Percentiles rank a stretch among this genome's conserved stretches.
phyloP scores from a whole-genome alignment of 1,284 basidiomycete genomes.

The Ustilago hordei region DNA sequence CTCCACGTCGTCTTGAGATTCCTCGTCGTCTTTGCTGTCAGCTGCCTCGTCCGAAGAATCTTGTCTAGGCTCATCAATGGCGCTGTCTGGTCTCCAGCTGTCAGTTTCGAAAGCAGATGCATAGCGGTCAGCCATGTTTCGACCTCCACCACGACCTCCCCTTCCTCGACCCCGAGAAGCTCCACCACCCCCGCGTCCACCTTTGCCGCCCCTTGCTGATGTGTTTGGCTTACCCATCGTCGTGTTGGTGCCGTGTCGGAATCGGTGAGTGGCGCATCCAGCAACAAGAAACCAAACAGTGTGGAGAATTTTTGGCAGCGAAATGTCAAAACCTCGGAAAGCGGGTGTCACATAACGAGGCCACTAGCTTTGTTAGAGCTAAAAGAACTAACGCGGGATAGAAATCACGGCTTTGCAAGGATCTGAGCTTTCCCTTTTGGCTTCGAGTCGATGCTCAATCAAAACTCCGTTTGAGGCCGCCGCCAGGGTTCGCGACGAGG shows the following conservation, averaged over 20 bases:
- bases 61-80: conserved; percentile 38
- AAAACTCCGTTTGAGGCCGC: conserved; percentile 41
- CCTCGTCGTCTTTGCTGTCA: conserved; percentile 12
- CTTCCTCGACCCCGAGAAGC: conserved; percentile 38
- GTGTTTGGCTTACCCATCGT: conserved; percentile 34
- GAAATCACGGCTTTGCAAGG: conserved; percentile 31
- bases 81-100: conserved; percentile 54
- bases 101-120: conserved; percentile 41
- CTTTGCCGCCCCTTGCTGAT: conserved; percentile 38
- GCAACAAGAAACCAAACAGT: conserved; percentile 19
- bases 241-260: neutral
- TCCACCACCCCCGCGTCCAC: conserved; percentile 32
- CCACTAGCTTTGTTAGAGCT: neutral
- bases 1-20: conserved; percentile 6
- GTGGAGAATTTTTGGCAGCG: conserved; percentile 23
- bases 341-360: neutral
- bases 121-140: conserved; percentile 32
- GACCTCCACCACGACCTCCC: conserved; percentile 41
- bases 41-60: conserved; percentile 8
- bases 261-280: neutral
- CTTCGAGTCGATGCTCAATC: neutral
- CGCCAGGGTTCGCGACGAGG: neutral
- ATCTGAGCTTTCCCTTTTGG: neutral
- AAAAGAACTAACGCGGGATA: neutral
- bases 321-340: conserved; percentile 7